phyloP scores from a whole-genome alignment of 1,284 basidiomycete genomes.

The Chiua sp. region DNA sequence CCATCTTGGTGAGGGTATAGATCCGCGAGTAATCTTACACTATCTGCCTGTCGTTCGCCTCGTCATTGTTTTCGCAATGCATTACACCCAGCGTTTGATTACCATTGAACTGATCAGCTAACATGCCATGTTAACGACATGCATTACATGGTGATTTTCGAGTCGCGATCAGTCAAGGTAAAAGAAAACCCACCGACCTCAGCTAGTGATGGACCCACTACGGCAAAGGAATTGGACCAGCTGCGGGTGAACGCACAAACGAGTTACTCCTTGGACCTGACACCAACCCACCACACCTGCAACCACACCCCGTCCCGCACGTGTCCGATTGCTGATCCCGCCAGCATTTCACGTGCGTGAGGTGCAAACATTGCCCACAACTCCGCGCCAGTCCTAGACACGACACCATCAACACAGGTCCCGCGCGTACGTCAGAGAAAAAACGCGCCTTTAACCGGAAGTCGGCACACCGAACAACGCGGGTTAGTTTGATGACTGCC shows the following conservation, averaged over 20 bases:
- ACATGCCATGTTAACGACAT: too few species aligned
- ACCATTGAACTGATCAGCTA: not conserved
- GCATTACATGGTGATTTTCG: not conserved
- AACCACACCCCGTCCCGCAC: constrained; percentile 71
- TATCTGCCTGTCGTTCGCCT: too few species aligned
- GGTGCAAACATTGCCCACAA: constrained; percentile 70
- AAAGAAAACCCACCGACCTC: not conserved
- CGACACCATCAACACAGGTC: not conserved
- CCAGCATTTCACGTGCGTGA: constrained; percentile 72
- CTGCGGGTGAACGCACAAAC: constrained; percentile 22
- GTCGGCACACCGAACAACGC: constrained; percentile 74
- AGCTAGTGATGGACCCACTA: not conserved
- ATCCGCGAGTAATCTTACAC: not conserved
- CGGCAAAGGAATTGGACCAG: constrained; percentile 2
- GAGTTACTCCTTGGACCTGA: not conserved
- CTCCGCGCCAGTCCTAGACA: constrained; percentile 68
- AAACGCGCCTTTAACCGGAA: constrained; percentile 75
- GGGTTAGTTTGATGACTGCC: constrained; percentile 49
- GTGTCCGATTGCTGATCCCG: constrained; percentile 49
- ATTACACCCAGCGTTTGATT: not conserved
- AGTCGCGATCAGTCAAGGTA: too few species aligned
- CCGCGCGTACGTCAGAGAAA: not conserved
- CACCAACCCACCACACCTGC: constrained; percentile 48
- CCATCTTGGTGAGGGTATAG: constrained; percentile 67
- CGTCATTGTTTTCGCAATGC: not conserved